Conservation (phyloP, 129 eudicot species). For the Flaveria robusta region DNA sequence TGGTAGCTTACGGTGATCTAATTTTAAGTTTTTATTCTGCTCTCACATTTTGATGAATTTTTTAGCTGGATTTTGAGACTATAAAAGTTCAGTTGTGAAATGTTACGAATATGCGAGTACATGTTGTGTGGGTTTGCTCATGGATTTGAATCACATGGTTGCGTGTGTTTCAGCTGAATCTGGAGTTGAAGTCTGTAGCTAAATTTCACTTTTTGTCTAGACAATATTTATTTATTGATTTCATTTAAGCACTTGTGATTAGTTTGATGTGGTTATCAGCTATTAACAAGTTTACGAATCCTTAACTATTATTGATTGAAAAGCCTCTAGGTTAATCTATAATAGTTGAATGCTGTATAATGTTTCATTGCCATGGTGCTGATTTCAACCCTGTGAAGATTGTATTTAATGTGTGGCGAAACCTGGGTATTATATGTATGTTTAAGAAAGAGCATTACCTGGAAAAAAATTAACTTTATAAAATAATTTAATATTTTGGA, state of each 20-base stretch:
- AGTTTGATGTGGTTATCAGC: not conserved
- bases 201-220: not conserved
- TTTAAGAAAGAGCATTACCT: not conserved
- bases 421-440: not conserved
- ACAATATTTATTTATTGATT: not conserved
- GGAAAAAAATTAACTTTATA: not conserved
- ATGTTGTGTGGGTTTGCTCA: not conserved
- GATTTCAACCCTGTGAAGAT: not conserved
- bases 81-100: not conserved
- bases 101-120: not conserved
- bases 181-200: not conserved
- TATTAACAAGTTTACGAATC: not conserved
- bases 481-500: not conserved
- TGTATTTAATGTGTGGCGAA: not conserved
- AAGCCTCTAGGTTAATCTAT: not conserved
- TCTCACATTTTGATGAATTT: not conserved
- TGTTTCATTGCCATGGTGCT: not conserved
- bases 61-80: not conserved
- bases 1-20: constrained; percentile 26
- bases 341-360: not conserved
- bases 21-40: not conserved
- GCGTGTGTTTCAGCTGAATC: not conserved
- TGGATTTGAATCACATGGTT: not conserved
- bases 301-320: not conserved
- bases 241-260: not conserved